A percentile compares a stretch with the other conserved stretches of the same genome.
Evolutionary conservation across 2,329 filamentous ascomycete species (phyloP).

Genomic region (Stagonosporopsis rhizophila): DNA sequence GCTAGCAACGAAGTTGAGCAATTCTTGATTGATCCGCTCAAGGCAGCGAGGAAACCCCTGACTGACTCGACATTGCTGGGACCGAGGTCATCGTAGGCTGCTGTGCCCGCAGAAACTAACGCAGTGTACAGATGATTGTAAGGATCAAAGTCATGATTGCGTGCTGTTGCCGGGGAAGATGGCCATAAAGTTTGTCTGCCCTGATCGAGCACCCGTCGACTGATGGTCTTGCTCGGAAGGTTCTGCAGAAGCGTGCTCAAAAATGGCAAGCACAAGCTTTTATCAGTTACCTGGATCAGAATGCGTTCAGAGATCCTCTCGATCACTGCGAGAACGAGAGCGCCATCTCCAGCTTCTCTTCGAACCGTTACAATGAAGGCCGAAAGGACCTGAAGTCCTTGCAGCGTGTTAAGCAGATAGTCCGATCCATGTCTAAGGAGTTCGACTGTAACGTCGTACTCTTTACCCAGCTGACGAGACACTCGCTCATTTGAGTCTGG

Average conservation of each 20-base stretch:
- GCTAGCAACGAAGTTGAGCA: constrained; percentile 59
- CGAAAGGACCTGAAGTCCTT: constrained; percentile 59
- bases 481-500: constrained; percentile 33
- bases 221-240: constrained; percentile 51
- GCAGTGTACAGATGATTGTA: constrained; percentile 72
- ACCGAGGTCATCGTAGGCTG: constrained; percentile 60
- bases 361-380: constrained; percentile 64
- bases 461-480: constrained; percentile 62
- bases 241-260: constrained; percentile 47
- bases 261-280: constrained; percentile 29
- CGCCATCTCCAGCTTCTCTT: constrained; percentile 70
- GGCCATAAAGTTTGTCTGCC: constrained; percentile 73
- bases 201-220: constrained; percentile 62
- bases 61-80: constrained; percentile 49
- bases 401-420: constrained; percentile 32
- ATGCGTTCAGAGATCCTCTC: constrained; percentile 69
- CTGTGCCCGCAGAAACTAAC: constrained; percentile 60
- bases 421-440: constrained; percentile 69
- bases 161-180: constrained; percentile 49
- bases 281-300: constrained; percentile 25
- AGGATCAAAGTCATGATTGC: constrained; percentile 59
- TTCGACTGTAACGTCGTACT: constrained; percentile 73
- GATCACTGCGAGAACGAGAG: constrained; percentile 69
- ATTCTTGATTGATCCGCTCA: constrained; percentile 52
- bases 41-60: constrained; percentile 60